A percentile compares a stretch with the other conserved stretches of the same genome.
Evolutionary conservation across 1,284 basidiomycete genomes (phyloP).

Genomic region (Veloboletus limbatus): DNA sequence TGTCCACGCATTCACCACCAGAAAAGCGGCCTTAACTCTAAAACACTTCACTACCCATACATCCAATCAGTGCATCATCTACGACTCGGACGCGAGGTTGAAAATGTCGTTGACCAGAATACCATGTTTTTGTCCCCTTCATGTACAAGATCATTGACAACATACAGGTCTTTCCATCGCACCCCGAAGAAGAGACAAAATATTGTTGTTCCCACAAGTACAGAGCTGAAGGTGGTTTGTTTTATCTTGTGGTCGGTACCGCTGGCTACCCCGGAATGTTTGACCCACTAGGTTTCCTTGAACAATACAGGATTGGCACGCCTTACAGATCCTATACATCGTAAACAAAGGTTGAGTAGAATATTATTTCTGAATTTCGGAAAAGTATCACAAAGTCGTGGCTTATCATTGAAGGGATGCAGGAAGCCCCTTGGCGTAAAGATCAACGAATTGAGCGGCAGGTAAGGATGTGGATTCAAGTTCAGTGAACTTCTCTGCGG

Average conservation of each 20-base stretch:
- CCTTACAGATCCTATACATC: slow-evolving; percentile 21
- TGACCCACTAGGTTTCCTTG: slow-evolving; percentile 29
- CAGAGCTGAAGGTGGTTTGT: slow-evolving; percentile 49
- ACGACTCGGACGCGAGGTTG: slow-evolving; percentile 46
- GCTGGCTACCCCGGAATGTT: neutral
- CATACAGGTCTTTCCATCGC: slow-evolving; percentile 37
- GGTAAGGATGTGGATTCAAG: too few relatives aligned
- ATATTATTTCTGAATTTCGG: slow-evolving; percentile 47
- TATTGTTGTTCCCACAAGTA: slow-evolving; percentile 52
- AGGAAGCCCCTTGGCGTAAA: too few relatives aligned
- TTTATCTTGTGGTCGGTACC: slow-evolving; percentile 39
- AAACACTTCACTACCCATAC: neutral
- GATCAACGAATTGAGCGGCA: too few relatives aligned
- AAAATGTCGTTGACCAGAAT: slow-evolving; percentile 49
- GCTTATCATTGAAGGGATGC: too few relatives aligned
- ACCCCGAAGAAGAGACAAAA: slow-evolving; percentile 46
- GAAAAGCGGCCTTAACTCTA: slow-evolving; percentile 11
- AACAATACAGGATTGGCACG: neutral
- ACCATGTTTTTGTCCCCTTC: slow-evolving; percentile 12
- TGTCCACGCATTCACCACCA: slow-evolving; percentile 32
- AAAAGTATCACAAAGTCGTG: too few relatives aligned
- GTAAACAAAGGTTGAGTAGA: slow-evolving; percentile 44
- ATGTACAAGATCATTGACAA: neutral
- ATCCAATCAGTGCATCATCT: slow-evolving; percentile 39
- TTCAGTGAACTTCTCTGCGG: too few relatives aligned